Evolutionary conservation across 2,329 filamentous ascomycete species (phyloP).

Genomic region (Aureobasidium zeae): DNA sequence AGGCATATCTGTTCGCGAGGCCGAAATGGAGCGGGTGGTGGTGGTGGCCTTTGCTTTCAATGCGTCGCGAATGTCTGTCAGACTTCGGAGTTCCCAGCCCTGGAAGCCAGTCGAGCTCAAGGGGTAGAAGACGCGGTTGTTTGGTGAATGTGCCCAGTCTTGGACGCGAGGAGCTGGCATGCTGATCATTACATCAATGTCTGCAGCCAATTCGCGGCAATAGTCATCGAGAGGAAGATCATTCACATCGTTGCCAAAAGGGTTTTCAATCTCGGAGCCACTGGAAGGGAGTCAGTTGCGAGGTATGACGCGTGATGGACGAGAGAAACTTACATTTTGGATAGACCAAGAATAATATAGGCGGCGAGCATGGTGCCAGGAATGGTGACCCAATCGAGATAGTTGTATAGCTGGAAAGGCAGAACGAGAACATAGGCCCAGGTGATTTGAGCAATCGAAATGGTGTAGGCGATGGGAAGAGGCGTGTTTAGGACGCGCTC

Average conservation of each 20-base stretch:
- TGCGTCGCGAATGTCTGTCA: slow-evolving; percentile 36
- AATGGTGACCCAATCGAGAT: slow-evolving; percentile 64
- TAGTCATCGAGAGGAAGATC: slow-evolving; percentile 68
- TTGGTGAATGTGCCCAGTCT: slow-evolving; percentile 42
- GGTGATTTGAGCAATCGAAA: slow-evolving; percentile 77
- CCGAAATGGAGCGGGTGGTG: slow-evolving; percentile 22
- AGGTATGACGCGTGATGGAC: slow-evolving; percentile 17
- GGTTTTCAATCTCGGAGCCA: slow-evolving; percentile 75
- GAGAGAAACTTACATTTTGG: slow-evolving; percentile 22
- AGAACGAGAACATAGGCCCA: slow-evolving; percentile 74
- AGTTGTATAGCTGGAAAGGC: slow-evolving; percentile 65
- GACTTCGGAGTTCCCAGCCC: slow-evolving; percentile 29
- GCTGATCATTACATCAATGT: slow-evolving; percentile 65
- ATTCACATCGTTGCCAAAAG: slow-evolving; percentile 76
- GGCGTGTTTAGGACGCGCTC: slow-evolving; percentile 77
- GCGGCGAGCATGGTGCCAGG: slow-evolving; percentile 59
- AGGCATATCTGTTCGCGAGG: slow-evolving; percentile 20
- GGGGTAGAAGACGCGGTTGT: slow-evolving; percentile 50
- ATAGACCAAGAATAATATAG: slow-evolving; percentile 75
- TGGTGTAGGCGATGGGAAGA: slow-evolving; percentile 72
- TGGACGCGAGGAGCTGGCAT: slow-evolving; percentile 42
- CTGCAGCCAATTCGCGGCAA: slow-evolving; percentile 63
- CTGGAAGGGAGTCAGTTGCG: slow-evolving; percentile 38
- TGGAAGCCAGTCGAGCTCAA: slow-evolving; percentile 37
- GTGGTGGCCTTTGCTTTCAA: slow-evolving; percentile 33